Evolutionary conservation across 768 basidiomycete genomes (phyloP), one percentile per base, ranked within the genome.

Genomic region (Candolleomyces efflorescens): DNA sequence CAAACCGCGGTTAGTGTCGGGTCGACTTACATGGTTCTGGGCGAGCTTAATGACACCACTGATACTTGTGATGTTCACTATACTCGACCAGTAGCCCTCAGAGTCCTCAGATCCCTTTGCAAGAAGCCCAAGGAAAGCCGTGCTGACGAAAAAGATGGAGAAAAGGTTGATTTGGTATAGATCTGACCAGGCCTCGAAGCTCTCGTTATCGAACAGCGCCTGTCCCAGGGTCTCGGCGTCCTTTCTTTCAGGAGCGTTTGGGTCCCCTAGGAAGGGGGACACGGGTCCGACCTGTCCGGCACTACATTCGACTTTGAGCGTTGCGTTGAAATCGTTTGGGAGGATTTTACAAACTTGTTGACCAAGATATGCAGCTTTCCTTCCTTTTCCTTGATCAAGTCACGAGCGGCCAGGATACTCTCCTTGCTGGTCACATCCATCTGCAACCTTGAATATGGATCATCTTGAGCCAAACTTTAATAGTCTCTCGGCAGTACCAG

Each of bases 41-140:
- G 87, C 81, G 20, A 90, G 58, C 69, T 88, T 90, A 57, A 80
- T 76, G 52, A 85, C 51, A 1, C 90, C 91, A 58, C 88, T 90
- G 54, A 92, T 84, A 52, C 87, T 89, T 3, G 90, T 90, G 61
- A 85, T 85, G 67, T 91, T 92, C 64, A 92, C 80, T 26, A 92
- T 85, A 48, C 72, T 79, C 20, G 90, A 85, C 18, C 82, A 82
- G 67, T 79, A 86, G 3, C 77, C 78, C 7, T 75, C 71, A 32
- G 69, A 68, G 59, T 89, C 87, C 62, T 81, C 75, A 22, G 86
- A 82, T 27, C 89, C 90, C 62, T 84, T 87, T 54, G 84, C 85
- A 46, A 92, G 80, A 43, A 92, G 74, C 4, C 86, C 90, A 46
- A 91, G 70, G 71, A 92, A 91, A 0, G 88, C 90, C 6, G 81